phyloP scores from a whole-genome alignment of 805 yeast genomes.

The Kazachstania psychrophila region DNA sequence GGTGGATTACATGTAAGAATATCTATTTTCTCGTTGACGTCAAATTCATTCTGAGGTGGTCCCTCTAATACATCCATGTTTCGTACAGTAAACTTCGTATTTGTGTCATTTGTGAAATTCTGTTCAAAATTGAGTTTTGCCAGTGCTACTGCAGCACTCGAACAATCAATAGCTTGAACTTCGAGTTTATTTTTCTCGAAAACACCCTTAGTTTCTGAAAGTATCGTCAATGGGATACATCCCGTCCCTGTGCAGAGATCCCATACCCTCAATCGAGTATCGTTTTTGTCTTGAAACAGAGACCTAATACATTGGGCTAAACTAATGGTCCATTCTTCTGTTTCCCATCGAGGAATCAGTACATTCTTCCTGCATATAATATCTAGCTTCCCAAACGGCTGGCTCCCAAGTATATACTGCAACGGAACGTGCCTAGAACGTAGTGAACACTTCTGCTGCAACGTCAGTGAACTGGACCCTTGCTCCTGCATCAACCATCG shows the following conservation, averaged over 20 bases:
- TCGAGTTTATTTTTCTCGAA: conserved; percentile 4
- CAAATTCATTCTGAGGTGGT: too few relatives aligned
- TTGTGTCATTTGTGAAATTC: background rate
- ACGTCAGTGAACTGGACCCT: background rate
- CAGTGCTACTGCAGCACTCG: conserved; percentile 42
- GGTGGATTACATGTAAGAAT: conserved; percentile 86
- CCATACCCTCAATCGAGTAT: conserved; percentile 28
- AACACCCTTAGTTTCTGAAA: background rate
- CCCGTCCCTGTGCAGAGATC: conserved; percentile 90
- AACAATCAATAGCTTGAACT: conserved; percentile 48
- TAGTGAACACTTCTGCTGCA: conserved; percentile 38
- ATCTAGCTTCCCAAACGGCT: conserved; percentile 72
- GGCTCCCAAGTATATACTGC: conserved; percentile 76
- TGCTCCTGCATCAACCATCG: conserved; percentile 22
- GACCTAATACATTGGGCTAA: conserved; percentile 23
- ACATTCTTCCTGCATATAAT: conserved; percentile 56
- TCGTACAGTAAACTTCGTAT: background rate
- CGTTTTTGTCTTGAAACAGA: background rate
- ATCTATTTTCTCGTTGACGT: conserved; percentile 28
- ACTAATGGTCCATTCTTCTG: conserved; percentile 76
- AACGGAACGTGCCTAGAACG: conserved; percentile 56
- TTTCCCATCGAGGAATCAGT: conserved; percentile 87
- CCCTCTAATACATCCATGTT: background rate
- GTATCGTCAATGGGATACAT: conserved; percentile 51
- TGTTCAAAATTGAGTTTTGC: conserved; percentile 1